Percentiles rank a stretch among this genome's conserved stretches.
These are phyloP conservation scores for Melaleuca quinquenervia DNA, from an alignment of 345 rosid species.

Conservation along the genomic window DNA sequence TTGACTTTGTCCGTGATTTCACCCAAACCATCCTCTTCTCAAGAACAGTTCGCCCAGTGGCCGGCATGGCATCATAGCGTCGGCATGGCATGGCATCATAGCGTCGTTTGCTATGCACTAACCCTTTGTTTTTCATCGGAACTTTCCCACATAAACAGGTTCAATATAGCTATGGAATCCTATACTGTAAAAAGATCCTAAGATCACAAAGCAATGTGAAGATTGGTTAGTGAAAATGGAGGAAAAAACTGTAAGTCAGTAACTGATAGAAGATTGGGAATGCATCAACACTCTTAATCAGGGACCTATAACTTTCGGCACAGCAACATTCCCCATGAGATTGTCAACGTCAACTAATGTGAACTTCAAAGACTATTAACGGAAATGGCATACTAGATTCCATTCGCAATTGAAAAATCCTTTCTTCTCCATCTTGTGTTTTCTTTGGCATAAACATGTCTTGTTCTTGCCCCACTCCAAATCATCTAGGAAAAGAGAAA, in stretches of 20 bases:
- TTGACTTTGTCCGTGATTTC: slow-evolving; percentile 22
- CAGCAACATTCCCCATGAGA: too few relatives aligned
- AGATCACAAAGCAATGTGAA: background rate
- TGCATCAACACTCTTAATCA: background rate
- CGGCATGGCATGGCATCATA: background rate
- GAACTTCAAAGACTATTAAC: too few relatives aligned
- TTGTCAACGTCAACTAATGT: too few relatives aligned
- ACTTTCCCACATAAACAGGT: background rate
- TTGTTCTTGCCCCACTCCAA: background rate
- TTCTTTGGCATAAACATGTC: background rate
- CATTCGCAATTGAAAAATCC: too few relatives aligned
- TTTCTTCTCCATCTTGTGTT: background rate
- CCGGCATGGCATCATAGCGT: background rate
- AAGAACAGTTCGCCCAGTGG: background rate
- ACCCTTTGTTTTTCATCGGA: background rate
- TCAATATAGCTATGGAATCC: background rate
- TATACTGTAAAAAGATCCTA: background rate
- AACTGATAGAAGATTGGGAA: background rate
- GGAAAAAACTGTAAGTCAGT: background rate
- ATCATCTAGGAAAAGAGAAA: background rate
- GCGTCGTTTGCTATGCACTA: background rate
- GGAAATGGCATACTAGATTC: too few relatives aligned
- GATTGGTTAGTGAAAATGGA: background rate
- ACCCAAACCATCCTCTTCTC: slow-evolving; percentile 16
- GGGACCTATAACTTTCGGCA: background rate